Evolutionary conservation across 1,284 basidiomycete species (phyloP).

Genomic region (Ustilago nuda): DNA sequence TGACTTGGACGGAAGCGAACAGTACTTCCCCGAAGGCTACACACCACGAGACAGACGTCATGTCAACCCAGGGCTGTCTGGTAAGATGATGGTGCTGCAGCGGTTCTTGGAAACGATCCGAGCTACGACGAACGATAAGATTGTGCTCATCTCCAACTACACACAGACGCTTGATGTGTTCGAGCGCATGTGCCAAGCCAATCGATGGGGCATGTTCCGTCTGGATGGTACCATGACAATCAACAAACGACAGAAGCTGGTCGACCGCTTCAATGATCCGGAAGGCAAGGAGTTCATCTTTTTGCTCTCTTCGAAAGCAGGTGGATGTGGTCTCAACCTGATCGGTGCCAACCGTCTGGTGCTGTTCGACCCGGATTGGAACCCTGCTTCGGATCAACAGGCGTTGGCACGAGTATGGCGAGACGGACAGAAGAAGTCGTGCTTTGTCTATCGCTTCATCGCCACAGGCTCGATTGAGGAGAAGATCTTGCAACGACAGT

Average conservation of each 20-base stretch:
- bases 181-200: conserved; percentile 66
- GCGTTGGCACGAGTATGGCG: conserved; percentile 98
- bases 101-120: conserved; percentile 69
- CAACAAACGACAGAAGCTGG: conserved; percentile 94
- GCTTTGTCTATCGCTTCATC: conserved; percentile 98
- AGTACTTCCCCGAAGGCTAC: conserved; percentile 86
- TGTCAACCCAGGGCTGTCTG: conserved; percentile 61
- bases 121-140: conserved; percentile 80
- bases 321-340: conserved; percentile 97
- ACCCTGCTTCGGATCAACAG: conserved; percentile 97
- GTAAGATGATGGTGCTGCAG: conserved; percentile 86
- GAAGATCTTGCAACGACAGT: conserved; percentile 91
- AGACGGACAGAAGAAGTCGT: conserved; percentile 94
- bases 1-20: conserved; percentile 86
- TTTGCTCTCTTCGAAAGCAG: conserved; percentile 96
- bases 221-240: conserved; percentile 94
- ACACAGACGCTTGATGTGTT: conserved; percentile 92
- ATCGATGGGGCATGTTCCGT: conserved; percentile 89
- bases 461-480: conserved; percentile 98
- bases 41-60: conserved; percentile 71
- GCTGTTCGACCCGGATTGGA: conserved; percentile 98
- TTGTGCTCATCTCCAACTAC: conserved; percentile 97
- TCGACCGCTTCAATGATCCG: conserved; percentile 97
- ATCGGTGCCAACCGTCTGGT: conserved; percentile 97
- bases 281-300: conserved; percentile 95